A percentile compares a stretch with the other conserved stretches of the same genome.
Conservation (phyloP, 805 yeast species). For the Hanseniaspora guilliermondii region DNA sequence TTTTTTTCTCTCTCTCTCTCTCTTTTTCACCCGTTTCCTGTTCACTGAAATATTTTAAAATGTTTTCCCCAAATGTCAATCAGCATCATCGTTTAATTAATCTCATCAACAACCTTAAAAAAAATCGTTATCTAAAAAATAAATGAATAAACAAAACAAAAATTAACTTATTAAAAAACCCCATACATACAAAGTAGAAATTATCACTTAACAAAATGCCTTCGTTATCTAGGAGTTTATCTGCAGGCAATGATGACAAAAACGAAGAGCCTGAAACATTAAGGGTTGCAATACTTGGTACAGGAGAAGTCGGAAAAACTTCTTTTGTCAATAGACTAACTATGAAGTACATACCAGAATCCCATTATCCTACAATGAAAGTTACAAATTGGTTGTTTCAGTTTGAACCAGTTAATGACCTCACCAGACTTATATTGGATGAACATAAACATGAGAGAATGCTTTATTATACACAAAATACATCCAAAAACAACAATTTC, state of each 20-base stretch:
- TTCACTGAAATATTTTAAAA: too few relatives aligned
- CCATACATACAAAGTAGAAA: neutral
- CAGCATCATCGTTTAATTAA: too few relatives aligned
- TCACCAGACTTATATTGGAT: slow-evolving; percentile 36
- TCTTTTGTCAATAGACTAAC: slow-evolving; percentile 40
- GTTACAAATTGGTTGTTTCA: slow-evolving; percentile 49
- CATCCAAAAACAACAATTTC: slow-evolving; percentile 11
- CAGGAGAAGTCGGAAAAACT: slow-evolving; percentile 47
- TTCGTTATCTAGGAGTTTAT: neutral
- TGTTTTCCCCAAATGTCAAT: too few relatives aligned
- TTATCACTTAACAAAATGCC: neutral
- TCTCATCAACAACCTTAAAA: too few relatives aligned
- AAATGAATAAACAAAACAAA: too few relatives aligned
- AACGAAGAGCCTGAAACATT: slow-evolving; percentile 25
- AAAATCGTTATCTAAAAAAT: too few relatives aligned
- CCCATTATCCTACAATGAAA: slow-evolving; percentile 61
- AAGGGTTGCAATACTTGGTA: slow-evolving; percentile 51
- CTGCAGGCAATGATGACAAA: neutral
- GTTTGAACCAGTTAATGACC: slow-evolving; percentile 32
- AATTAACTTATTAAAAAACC: too few relatives aligned
- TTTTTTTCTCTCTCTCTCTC: too few relatives aligned
- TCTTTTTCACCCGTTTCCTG: too few relatives aligned
- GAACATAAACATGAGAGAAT: slow-evolving; percentile 35
- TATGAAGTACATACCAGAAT: slow-evolving; percentile 43
- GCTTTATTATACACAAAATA: slow-evolving; percentile 26